Base-by-base conservation (phyloP, 495 filamentous ascomycete genomes). In the Eremomyces bilateralis region DNA sequence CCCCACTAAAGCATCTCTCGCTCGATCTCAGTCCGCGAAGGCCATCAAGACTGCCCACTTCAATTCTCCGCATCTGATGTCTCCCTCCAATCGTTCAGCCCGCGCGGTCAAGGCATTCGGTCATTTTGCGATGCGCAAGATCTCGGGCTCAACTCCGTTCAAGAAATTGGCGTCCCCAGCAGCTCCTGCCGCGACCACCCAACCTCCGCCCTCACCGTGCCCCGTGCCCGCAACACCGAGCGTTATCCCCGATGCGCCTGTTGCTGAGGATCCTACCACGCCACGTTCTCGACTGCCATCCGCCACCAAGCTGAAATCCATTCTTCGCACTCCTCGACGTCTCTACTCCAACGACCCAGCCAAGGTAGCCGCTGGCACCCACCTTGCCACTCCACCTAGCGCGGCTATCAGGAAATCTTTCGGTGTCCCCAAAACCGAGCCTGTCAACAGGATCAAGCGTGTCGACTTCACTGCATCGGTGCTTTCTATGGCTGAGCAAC, bases 1-100 rank as follows among this genome's bases (percentile, higher is more conserved):
- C 1, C 83, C 81, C 0, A 90, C 80, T 21, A 78, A 76, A 45
- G 60, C 80, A n/a, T 82, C 79, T 0, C 47, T 78, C 28, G 69
- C 74, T 16, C 75, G 80, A 15, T 51, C 62, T 24, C 49, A 55
- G 34, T 80, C 63, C 44, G 48, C 64, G 32, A 84, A 75, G 54
- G 50, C 61, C 10, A 43, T 53, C 15, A 69, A 62, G 34, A 63
- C 56, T 5, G n/a, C n/a, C n/a, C n/a, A n/a, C n/a, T n/a, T n/a
- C n/a, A n/a, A n/a, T n/a, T n/a, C n/a, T n/a, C n/a, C n/a, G n/a
- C n/a, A n/a, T n/a, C n/a, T n/a, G n/a, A n/a, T n/a, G n/a, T n/a
- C n/a, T n/a, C n/a, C n/a, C n/a, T n/a, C n/a, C n/a, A n/a, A n/a
- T n/a, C n/a, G n/a, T n/a, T n/a, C n/a, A n/a, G n/a, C n/a, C n/a